These are phyloP conservation scores for Nyctanthes arbortristis DNA, from an alignment of 257 asterid species.

Conservation along the genomic window DNA sequence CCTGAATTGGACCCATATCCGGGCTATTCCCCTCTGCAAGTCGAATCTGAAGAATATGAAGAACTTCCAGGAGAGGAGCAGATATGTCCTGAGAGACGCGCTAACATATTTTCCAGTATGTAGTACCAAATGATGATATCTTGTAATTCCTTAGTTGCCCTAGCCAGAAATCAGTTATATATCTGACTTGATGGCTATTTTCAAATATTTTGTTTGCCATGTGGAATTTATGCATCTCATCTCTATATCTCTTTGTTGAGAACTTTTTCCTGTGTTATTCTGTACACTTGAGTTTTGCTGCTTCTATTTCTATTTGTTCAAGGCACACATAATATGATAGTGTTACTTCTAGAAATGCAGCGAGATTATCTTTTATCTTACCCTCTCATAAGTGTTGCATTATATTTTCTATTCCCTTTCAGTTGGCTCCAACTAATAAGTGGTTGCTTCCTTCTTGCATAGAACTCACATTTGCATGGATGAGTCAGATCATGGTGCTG, in stretches of 20 bases:
- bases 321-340: neutral
- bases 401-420: neutral
- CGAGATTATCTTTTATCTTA: neutral
- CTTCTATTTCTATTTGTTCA: neutral
- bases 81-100: constrained; percentile 91
- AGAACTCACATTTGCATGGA: constrained; percentile 77
- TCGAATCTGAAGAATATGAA: constrained; percentile 70
- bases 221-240: neutral
- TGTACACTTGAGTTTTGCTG: neutral
- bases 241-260: constrained; percentile 1
- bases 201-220: constrained; percentile 3
- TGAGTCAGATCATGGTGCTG: constrained; percentile 80
- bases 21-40: constrained; percentile 69
- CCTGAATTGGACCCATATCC: constrained; percentile 88
- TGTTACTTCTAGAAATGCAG: constrained; percentile 1
- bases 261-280: constrained; percentile 10
- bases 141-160: constrained; percentile 1
- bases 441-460: constrained; percentile 22
- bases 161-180: neutral
- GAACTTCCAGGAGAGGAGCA: constrained; percentile 88
- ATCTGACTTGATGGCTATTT: constrained; percentile 8
- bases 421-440: constrained; percentile 21
- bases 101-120: constrained; percentile 72
- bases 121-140: constrained; percentile 29
- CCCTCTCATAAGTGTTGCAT: constrained; percentile 2